Evolutionary conservation across 2,329 filamentous ascomycete genomes (phyloP).

Genomic region (Domatiomyces catenatus): DNA sequence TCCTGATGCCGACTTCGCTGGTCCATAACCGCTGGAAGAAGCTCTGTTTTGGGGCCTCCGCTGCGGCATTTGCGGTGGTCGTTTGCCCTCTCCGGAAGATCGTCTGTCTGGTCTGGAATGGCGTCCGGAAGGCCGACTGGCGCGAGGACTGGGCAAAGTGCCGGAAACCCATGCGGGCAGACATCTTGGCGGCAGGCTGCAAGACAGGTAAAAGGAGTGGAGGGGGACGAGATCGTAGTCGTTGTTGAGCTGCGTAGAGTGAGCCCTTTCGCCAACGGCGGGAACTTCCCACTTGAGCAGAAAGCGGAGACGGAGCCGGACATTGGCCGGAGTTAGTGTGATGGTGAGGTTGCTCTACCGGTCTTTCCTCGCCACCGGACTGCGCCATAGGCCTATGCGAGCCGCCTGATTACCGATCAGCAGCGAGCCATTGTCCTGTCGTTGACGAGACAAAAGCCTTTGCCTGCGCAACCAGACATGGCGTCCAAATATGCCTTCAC

Average conservation of each 20-base stretch:
- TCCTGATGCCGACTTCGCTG: slow-evolving; percentile 70
- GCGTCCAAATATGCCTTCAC: slow-evolving; percentile 85
- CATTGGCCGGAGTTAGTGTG: no score
- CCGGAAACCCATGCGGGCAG: slow-evolving; percentile 43
- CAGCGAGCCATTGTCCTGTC: no score
- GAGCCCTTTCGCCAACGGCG: no score
- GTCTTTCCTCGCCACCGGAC: background rate
- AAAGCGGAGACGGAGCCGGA: background rate
- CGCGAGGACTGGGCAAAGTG: slow-evolving; percentile 37
- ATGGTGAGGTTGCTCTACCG: background rate
- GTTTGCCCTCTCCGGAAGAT: slow-evolving; percentile 55
- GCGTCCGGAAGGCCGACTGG: slow-evolving; percentile 33
- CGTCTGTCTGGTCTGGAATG: slow-evolving; percentile 32
- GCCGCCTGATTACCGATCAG: background rate
- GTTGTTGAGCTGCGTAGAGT: background rate
- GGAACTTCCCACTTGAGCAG: background rate
- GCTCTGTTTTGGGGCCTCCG: slow-evolving; percentile 27
- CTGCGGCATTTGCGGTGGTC: slow-evolving; percentile 39
- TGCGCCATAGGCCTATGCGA: background rate
- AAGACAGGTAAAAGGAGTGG: background rate
- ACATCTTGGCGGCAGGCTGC: slow-evolving; percentile 27
- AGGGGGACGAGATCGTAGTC: background rate
- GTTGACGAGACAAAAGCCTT: background rate
- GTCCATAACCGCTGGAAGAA: slow-evolving; percentile 66
- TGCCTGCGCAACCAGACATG: slow-evolving; percentile 41